These are phyloP conservation scores for Arthrobotrys pseudoclavata DNA, from an alignment of 2,329 filamentous ascomycete species.

Conservation along the genomic window DNA sequence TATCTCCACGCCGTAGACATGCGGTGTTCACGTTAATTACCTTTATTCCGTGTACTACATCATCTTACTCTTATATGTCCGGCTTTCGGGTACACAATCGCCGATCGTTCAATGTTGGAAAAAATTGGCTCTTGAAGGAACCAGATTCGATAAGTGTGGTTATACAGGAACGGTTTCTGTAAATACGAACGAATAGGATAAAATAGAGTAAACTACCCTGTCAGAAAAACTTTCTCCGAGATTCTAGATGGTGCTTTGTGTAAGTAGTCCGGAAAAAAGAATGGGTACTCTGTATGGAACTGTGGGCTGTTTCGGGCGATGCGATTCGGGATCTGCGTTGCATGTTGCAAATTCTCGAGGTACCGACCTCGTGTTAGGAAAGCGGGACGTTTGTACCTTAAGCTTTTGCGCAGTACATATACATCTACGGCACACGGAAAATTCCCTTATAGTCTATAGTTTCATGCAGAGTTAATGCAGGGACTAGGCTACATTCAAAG, in stretches of 20 bases:
- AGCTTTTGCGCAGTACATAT: constrained; percentile 23
- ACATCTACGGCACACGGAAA: constrained; percentile 55
- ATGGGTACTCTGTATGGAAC: not conserved
- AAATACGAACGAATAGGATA: constrained; percentile 8
- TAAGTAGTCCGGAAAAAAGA: not conserved
- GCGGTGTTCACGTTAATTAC: constrained; percentile 18
- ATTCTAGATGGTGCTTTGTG: not conserved
- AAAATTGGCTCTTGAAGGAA: not conserved
- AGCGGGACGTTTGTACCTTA: constrained; percentile 44
- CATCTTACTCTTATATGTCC: constrained; percentile 13
- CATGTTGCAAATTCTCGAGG: constrained; percentile 48
- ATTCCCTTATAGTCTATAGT: constrained; percentile 21
- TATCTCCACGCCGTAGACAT: constrained; percentile 25
- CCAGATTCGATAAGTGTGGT: constrained; percentile 32
- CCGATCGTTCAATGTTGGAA: not conserved
- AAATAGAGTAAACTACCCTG: not conserved
- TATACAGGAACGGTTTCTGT: constrained; percentile 18
- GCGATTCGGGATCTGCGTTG: constrained; percentile 44
- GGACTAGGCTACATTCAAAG: constrained; percentile 20
- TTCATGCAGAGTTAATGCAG: constrained; percentile 38
- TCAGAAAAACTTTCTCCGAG: constrained; percentile 9
- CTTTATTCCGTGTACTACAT: constrained; percentile 27
- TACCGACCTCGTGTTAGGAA: constrained; percentile 21
- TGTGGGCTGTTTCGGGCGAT: constrained; percentile 42
- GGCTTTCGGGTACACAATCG: constrained; percentile 28